Base-by-base conservation (phyloP, 73 alveolate genomes). In the Blepharisma japonicum region DNA sequence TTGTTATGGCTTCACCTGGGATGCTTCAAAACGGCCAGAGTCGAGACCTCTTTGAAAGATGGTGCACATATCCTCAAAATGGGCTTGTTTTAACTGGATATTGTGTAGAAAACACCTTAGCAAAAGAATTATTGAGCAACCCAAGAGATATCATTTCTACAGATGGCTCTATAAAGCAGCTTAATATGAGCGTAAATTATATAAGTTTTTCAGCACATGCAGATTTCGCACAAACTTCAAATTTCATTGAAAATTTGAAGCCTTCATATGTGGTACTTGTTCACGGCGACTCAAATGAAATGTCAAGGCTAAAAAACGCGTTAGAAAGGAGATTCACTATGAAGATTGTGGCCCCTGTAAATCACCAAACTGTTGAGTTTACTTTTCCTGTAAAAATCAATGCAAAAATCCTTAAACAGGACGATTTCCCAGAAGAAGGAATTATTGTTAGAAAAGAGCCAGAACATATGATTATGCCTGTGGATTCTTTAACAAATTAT, bases 1-100 rank as follows among this genome's bases (percentile, higher is more conserved):
- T 94, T n/a, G 98, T 94, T 53, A 94, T 95, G 95, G 99, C 99
- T 3, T 82, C 96, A 71, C 99, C 99, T 42, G 99, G 99, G 71
- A 95, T 95, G 98, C 88, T 95, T 6, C 94, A 95, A 87, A 94
- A 90, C 77, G 98, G 98, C 6, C 92, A 90, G 55, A 84, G 97
- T 48, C 82, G 96, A 82, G 95, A 84, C 76, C 83, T 96, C 9
- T 95, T 93, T 86, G 98, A 91, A 71, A 83, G 89, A 80, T 95
- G 99, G 98, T 90, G 98, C 48, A 68, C 87, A 25, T 95, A 94
- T 83, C 82, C 86, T 55, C 87, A 87, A 53, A 95, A 93, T 81
- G 97, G 98, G 48, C 84, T 94, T 6, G 92, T 97, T 51, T 88
- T 95, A 66, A 94, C 99, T 11, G 99, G 99, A 8, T 94, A 97